Conservation (phyloP, 202 grass and related monocot species). For the Tripidium arundinaceum region DNA sequence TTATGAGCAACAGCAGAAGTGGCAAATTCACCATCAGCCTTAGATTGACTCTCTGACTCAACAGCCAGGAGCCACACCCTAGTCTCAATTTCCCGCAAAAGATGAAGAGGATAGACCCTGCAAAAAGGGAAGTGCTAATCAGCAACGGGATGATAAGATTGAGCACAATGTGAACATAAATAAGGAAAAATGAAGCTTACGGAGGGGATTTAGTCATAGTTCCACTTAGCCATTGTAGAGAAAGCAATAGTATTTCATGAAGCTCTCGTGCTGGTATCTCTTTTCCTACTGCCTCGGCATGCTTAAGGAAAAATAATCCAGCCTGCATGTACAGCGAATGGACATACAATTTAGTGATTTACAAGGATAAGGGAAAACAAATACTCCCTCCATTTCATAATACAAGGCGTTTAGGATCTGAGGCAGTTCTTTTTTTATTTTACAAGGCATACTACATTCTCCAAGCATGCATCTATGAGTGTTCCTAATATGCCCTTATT, state of each 20-base stretch:
- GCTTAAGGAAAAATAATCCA: conserved; percentile 94
- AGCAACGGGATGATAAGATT: conserved; percentile 11
- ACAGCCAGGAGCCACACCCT: conserved; percentile 97
- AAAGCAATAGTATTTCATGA: conserved; percentile 87
- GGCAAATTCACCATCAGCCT: conserved; percentile 56
- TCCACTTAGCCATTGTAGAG: conserved; percentile 98
- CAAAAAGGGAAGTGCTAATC: conserved; percentile 24
- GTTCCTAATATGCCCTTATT: not conserved
- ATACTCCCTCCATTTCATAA: not conserved
- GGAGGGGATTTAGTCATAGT: conserved; percentile 83
- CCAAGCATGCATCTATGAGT: not conserved
- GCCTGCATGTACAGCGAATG: conserved; percentile 47
- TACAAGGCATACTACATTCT: not conserved
- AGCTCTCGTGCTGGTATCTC: conserved; percentile 81
- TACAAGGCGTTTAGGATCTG: not conserved
- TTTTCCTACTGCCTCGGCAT: conserved; percentile 87
- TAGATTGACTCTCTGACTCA: conserved; percentile 79
- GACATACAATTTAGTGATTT: conserved; percentile 12
- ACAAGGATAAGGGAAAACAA: not conserved
- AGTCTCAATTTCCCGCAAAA: conserved; percentile 95
- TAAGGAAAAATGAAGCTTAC: conserved; percentile 50
- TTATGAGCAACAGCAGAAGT: conserved; percentile 54
- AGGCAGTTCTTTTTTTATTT: not conserved
- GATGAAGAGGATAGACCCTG: conserved; percentile 94
- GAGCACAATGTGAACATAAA: not conserved